Conservation (phyloP, 148 eudicot genomes). For the Chenopodium suecicum region DNA sequence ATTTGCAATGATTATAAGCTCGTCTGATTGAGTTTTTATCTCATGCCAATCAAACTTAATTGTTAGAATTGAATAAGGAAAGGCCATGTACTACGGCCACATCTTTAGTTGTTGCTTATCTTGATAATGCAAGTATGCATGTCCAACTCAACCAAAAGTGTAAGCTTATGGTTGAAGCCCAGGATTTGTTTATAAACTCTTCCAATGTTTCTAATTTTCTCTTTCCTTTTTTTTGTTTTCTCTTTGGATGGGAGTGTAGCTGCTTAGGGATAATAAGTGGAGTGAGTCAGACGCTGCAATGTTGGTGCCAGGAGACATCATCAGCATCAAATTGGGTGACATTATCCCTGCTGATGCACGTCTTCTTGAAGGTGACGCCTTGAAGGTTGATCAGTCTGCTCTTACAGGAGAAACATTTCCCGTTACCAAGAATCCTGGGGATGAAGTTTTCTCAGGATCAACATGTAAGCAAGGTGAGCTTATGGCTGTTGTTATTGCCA, state of each 20-base stretch:
- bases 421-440: conserved; percentile 71
- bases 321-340: conserved; percentile 90
- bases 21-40: no score
- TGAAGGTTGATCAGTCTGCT: conserved; percentile 92
- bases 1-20: not conserved
- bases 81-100: not conserved
- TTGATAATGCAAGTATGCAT: not conserved
- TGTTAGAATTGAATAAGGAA: no score
- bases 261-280: conserved; percentile 86
- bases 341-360: conserved; percentile 94
- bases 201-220: no score
- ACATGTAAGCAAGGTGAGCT: conserved; percentile 96
- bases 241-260: conserved; percentile 30
- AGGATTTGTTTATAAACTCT: no score
- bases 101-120: not conserved
- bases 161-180: no score
- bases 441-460: conserved; percentile 93
- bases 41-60: no score
- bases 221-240: not conserved
- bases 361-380: conserved; percentile 94
- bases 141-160: no score
- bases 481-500: conserved; percentile 92
- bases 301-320: conserved; percentile 91
- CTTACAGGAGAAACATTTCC: conserved; percentile 97
- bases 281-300: conserved; percentile 79